Conservation (phyloP, 2,329 filamentous ascomycete species). For the Blastomyces emzantsi region DNA sequence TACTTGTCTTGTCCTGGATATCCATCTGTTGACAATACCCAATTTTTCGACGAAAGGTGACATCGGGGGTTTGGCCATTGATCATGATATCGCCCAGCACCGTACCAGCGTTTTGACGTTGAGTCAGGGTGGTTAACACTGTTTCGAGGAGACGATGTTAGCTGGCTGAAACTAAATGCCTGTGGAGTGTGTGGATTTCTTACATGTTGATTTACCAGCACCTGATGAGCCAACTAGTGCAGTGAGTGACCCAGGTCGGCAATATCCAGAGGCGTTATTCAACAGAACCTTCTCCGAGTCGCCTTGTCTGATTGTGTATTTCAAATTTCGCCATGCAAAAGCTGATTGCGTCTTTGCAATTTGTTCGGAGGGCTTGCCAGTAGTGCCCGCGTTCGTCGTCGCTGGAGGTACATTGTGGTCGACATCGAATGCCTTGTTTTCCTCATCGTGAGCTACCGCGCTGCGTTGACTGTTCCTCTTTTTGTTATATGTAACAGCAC, state of each 20-base stretch:
- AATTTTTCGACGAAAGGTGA: conserved; percentile 55
- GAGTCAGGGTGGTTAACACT: conserved; percentile 61
- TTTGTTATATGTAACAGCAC: conserved; percentile 57
- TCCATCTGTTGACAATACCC: conserved; percentile 62
- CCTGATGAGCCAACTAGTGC: conserved; percentile 68
- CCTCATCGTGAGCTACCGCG: conserved; percentile 40
- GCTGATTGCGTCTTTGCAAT: conserved; percentile 48
- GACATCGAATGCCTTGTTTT: conserved; percentile 31
- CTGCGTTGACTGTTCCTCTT: conserved; percentile 24
- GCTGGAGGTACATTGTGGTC: conserved; percentile 15
- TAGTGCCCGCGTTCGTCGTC: conserved; percentile 17
- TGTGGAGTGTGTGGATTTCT: conserved; percentile 7
- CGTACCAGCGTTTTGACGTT: conserved; percentile 55
- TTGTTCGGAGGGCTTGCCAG: conserved; percentile 21
- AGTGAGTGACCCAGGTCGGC: conserved; percentile 65
- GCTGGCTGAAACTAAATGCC: background rate
- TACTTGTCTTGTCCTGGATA: conserved; percentile 56
- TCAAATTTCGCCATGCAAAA: conserved; percentile 58
- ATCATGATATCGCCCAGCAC: conserved; percentile 55
- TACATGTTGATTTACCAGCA: conserved; percentile 53
- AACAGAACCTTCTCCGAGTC: conserved; percentile 49
- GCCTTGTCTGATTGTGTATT: conserved; percentile 57
- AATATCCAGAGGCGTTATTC: conserved; percentile 61
- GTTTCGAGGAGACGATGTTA: conserved; percentile 42
- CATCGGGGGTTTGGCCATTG: conserved; percentile 49